phyloP scores from a whole-genome alignment of 1,284 basidiomycete genomes.

The Cryptococcus sp. region DNA sequence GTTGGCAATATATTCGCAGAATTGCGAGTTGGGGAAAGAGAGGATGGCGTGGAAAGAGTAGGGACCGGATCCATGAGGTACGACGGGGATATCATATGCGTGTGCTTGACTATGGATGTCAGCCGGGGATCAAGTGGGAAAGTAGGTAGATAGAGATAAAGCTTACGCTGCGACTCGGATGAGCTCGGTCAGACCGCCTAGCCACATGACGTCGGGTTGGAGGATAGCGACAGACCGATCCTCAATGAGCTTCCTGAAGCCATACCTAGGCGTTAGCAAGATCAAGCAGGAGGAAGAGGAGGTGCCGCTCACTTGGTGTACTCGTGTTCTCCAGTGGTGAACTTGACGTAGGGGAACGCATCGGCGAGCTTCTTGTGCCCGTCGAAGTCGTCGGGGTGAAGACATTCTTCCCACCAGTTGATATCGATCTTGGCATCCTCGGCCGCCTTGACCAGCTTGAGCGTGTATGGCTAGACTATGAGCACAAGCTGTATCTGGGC shows the following conservation, averaged over 20 bases:
- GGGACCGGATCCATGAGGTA: constrained; percentile 52
- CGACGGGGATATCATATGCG: constrained; percentile 51
- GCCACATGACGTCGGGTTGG: constrained; percentile 53
- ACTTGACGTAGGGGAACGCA: constrained; percentile 51
- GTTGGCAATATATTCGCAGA: constrained; percentile 52
- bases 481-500: not conserved
- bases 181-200: constrained; percentile 53
- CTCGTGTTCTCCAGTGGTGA: constrained; percentile 56
- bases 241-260: constrained; percentile 55
- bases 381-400: constrained; percentile 52
- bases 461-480: constrained; percentile 1
- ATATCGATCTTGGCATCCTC: constrained; percentile 50
- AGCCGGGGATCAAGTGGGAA: too few species aligned
- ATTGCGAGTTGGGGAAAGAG: constrained; percentile 39
- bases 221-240: constrained; percentile 51
- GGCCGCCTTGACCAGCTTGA: constrained; percentile 31
- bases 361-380: constrained; percentile 50
- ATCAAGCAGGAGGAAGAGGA: not conserved
- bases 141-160: too few species aligned
- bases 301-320: constrained; percentile 44
- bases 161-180: constrained; percentile 51
- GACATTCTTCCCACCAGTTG: constrained; percentile 55
- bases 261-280: constrained; percentile 38
- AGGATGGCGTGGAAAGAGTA: constrained; percentile 47
- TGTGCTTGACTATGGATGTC: too few species aligned